Evolutionary conservation across 1,284 basidiomycete species (phyloP), one percentile per base, ranked within the genome.

Genomic region (Pisolithus thermaeus): DNA sequence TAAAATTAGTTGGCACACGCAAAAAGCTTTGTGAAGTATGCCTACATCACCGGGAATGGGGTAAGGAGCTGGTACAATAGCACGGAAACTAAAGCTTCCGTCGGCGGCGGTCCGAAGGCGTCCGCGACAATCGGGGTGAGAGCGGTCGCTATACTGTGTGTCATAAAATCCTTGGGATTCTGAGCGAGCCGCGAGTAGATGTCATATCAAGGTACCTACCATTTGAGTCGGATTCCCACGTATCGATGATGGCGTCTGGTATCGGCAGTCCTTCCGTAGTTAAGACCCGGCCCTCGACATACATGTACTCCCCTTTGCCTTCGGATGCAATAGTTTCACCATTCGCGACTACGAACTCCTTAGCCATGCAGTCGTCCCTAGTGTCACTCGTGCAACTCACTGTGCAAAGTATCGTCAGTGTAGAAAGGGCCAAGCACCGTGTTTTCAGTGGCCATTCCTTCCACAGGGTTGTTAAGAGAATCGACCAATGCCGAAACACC

Each of bases 381-480:
- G 27, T 12, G 36, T 16, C 7, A 18, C n/a, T 39, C 12, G 16
- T 57, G 40, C 23, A 60, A 66, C 80, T 61, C 59, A 90, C 87
- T 65, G 47, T 90, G 80, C 30, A 79, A 78, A 18, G 90, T 83
- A 61, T 94, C 90, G 35, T 87, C 84, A 3, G 88, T 90, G 62
- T 80, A 87, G 73, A 93, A 94, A 2, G 91, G 92, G 22, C 91
- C 92, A 27, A 94, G 75, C 4, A 93, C 82, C 28, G 85, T 90
- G 32, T 79, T 80, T 61, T 87, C 85, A 0, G 89, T 91, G 9
- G 82, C 85, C 5, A 75, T 76, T 3, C 76, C 74, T 3, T 79
- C 73, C 44, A 79, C 79, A 4, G 85, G 83, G 63, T 92, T 85
- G 70, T 91, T 92, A 59, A 91, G 66, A 11, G 80, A 70, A 59